Base-by-base conservation (phyloP, 164 flowering plant genomes). In the Saururus chinensis region DNA sequence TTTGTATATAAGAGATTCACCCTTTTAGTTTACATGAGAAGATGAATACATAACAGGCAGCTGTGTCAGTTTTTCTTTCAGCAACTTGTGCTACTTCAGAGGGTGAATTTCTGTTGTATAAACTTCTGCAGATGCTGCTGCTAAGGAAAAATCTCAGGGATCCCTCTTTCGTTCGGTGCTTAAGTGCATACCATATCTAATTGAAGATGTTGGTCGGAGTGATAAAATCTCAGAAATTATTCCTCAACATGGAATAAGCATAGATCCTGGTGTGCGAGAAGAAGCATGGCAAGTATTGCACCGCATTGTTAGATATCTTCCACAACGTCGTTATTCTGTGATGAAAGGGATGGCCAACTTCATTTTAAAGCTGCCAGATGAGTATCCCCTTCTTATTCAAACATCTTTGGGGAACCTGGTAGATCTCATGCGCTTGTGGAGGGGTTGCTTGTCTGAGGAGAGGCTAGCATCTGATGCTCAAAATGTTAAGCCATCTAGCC, bases 221-320 rank as follows among this genome's bases (percentile, higher is more conserved):
- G 99, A 95, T 76, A 95, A 88, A 69, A 91, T 95, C 45, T 82
- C 89, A 55, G 99, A 91, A 75, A 87, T 95, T 68, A 95, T 95
- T 69, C 99, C 99, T 71, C 95, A 91, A 64, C 95, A 95, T 80
- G 95, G 96, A 42, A 95, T 95, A 65, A 95, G 99, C 73, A 80
- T 91, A 69, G 99, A 95, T 72, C 99, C 99, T 64, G 93, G 95
- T 74, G 97, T 95, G 30, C 97, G 99, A 66, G 99, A 95, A 75
- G 99, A 95, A 79, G 97, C 99, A 66, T 89, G 84, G 24, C 96
- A 80, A 68, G 99, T 95, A 51, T 75, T 95, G 71, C 88, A 87
- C 73, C 80, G 99, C 64, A 84, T 87, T 67, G 95, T 91, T 20
- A 80, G 89, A 71, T 80, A 75, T 68, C 89, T 88, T 71, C 97